These are phyloP conservation scores for Globisporangium polare DNA, from an alignment of 352 stramenopile species.

Conservation along the genomic window DNA sequence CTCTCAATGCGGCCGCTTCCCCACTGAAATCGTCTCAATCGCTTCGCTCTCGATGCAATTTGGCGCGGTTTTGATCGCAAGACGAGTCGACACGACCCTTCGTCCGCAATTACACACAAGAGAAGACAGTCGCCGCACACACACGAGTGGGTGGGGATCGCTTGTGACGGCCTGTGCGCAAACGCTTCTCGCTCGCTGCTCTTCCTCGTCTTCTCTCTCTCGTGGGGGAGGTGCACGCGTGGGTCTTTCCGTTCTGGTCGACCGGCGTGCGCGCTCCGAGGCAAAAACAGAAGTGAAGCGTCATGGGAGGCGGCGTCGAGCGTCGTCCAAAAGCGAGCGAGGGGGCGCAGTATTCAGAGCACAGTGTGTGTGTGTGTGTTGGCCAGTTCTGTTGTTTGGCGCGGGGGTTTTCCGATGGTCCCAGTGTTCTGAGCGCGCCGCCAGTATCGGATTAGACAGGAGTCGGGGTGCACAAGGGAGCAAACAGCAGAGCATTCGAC, in stretches of 20 bases:
- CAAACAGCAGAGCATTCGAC: no score
- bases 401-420: slow-evolving; percentile 7
- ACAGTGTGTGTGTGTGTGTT: no score
- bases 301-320: slow-evolving; percentile 5
- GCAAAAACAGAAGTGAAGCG: slow-evolving; percentile 18
- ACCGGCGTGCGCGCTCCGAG: slow-evolving; percentile 3
- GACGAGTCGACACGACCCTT: no score
- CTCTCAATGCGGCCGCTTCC: neutral
- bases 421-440: neutral
- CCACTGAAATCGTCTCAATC: no score
- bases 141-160: no score
- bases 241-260: neutral
- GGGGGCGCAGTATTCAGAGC: neutral
- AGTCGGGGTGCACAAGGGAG: no score
- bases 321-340: slow-evolving; percentile 4
- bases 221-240: neutral
- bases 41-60: no score
- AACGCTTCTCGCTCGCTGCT: neutral
- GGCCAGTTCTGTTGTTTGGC: slow-evolving; percentile 5
- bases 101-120: no score
- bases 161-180: neutral
- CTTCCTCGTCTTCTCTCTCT: neutral
- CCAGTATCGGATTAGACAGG: neutral
- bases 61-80: no score
- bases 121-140: no score